Percentiles rank a stretch among this genome's conserved stretches.
Conservation (phyloP, 192 early-diverging fungal species). For the Backusella australiensis region DNA sequence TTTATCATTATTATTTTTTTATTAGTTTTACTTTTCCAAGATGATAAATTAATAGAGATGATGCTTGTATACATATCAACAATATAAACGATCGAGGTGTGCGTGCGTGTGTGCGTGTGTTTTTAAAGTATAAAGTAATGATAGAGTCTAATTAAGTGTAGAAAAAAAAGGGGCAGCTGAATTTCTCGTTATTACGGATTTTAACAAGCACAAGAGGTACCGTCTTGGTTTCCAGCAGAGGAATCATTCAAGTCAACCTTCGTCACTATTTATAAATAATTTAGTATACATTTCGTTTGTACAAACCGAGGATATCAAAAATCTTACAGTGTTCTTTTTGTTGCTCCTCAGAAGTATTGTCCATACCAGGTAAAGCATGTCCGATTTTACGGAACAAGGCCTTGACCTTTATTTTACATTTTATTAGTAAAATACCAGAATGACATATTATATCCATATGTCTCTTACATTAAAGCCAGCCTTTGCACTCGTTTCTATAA, state of each 20-base stretch:
- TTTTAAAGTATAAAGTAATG: neutral
- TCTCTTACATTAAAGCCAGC: slow-evolving; percentile 90
- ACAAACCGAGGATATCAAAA: neutral
- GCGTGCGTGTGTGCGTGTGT: no score
- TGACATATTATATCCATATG: neutral
- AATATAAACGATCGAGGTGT: no score
- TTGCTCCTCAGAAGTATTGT: slow-evolving; percentile 58
- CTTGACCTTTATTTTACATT: slow-evolving; percentile 69
- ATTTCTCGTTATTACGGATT: neutral
- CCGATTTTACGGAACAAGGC: slow-evolving; percentile 97
- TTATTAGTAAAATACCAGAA: neutral
- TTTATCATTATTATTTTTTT: neutral
- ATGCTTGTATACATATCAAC: no score
- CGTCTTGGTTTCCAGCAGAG: slow-evolving; percentile 17
- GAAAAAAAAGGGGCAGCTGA: no score
- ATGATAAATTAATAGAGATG: no score
- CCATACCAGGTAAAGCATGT: slow-evolving; percentile 84
- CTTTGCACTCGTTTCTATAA: slow-evolving; percentile 99
- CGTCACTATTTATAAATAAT: slow-evolving; percentile 21
- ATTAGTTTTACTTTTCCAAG: no score
- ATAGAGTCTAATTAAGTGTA: neutral
- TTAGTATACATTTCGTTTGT: neutral
- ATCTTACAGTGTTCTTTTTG: slow-evolving; percentile 32
- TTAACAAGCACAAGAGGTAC: slow-evolving; percentile 29
- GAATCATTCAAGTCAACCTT: slow-evolving; percentile 33